Percentiles rank a stretch among this genome's conserved stretches.
These are phyloP conservation scores for Phytophthora boehmeriae DNA, from an alignment of 352 stramenopile species.

Conservation along the genomic window DNA sequence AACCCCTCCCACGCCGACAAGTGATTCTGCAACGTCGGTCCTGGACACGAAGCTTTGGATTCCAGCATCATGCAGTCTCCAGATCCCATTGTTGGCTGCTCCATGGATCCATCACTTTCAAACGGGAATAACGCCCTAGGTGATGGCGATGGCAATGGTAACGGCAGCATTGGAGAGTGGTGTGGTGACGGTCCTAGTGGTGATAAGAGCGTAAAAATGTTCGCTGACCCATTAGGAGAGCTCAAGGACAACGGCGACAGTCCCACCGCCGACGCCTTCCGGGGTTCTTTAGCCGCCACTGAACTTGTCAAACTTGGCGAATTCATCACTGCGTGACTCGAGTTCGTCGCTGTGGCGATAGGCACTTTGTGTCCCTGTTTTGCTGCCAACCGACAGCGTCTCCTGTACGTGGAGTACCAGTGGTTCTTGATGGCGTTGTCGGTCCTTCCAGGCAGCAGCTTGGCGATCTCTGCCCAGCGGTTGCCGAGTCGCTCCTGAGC, in stretches of 20 bases:
- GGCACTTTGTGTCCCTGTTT: constrained; percentile 34
- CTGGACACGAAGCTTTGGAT: constrained; percentile 3
- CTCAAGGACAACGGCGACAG: constrained; percentile 47
- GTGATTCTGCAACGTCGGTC: constrained; percentile 57
- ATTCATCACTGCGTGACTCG: background rate
- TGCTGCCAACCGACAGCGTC: constrained; percentile 57
- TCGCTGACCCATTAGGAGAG: constrained; percentile 23
- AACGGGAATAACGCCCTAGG: constrained; percentile 34
- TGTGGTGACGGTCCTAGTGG: constrained; percentile 21
- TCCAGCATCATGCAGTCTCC: constrained; percentile 8
- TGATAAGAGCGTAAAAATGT: constrained; percentile 23
- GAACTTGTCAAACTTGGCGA: background rate
- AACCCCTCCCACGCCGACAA: constrained; percentile 61
- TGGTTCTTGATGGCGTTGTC: constrained; percentile 91
- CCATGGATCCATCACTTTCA: constrained; percentile 10
- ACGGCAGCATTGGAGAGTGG: constrained; percentile 16
- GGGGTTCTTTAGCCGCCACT: background rate
- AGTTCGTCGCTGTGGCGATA: background rate
- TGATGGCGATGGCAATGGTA: constrained; percentile 24
- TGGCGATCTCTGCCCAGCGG: constrained; percentile 98
- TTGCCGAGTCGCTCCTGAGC: constrained; percentile 90
- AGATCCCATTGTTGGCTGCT: background rate
- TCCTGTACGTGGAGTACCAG: constrained; percentile 82
- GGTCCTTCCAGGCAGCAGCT: constrained; percentile 93
- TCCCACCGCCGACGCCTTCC: background rate